A percentile compares a stretch with the other conserved stretches of the same genome.
Conservation (phyloP, 1,284 basidiomycete genomes). For the Cryptococcus sp. region DNA sequence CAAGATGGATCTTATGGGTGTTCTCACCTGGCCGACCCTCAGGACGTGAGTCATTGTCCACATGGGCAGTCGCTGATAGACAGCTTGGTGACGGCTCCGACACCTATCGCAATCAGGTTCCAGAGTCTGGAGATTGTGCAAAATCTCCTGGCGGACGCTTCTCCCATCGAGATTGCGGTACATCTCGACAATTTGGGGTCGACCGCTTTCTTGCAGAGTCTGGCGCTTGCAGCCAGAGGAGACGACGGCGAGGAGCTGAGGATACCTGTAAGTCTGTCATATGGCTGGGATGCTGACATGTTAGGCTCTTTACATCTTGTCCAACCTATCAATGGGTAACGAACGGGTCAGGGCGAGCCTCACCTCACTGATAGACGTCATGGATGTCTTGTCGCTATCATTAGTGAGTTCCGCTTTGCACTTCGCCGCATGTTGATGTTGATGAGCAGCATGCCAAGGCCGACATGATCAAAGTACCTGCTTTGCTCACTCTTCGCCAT, state of each 20-base stretch:
- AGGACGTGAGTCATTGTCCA: constrained; percentile 14
- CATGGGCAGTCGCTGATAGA: neutral
- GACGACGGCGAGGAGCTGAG: constrained; percentile 16
- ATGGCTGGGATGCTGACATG: neutral
- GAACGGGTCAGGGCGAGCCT: constrained; percentile 31
- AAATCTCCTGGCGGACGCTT: constrained; percentile 41
- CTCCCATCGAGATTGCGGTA: constrained; percentile 25
- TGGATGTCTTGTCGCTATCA: constrained; percentile 32
- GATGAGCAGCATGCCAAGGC: constrained; percentile 22
- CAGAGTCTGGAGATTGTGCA: constrained; percentile 41
- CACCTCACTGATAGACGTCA: constrained; percentile 23
- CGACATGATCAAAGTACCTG: constrained; percentile 33
- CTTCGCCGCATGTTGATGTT: neutral
- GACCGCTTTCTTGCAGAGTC: constrained; percentile 20
- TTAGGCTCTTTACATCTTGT: constrained; percentile 33
- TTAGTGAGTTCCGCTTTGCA: constrained; percentile 20
- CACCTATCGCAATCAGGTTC: constrained; percentile 23
- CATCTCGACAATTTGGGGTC: constrained; percentile 35
- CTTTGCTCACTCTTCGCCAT: constrained; percentile 35
- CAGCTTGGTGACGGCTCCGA: constrained; percentile 4
- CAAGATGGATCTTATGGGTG: constrained; percentile 60
- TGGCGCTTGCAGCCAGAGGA: constrained; percentile 16
- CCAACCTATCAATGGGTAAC: constrained; percentile 40
- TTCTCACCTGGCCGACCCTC: constrained; percentile 56
- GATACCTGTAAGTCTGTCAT: constrained; percentile 18